phyloP scores from a whole-genome alignment of 1,284 basidiomycete genomes.

The Trichosporon faecale region DNA sequence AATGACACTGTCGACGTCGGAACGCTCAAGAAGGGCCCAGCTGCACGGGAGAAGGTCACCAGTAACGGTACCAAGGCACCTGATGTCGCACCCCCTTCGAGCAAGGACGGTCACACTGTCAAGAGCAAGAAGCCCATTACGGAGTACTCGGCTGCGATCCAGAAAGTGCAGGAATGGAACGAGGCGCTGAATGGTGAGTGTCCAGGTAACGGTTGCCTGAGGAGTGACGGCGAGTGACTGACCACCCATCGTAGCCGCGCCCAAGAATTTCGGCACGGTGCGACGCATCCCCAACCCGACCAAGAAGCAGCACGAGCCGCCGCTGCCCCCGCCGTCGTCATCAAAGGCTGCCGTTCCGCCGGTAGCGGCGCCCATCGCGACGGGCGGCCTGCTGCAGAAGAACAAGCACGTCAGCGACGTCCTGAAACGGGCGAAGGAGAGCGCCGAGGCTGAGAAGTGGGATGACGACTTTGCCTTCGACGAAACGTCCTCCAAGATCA shows the following conservation, averaged over 20 bases:
- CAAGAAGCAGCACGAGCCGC: constrained; percentile 10
- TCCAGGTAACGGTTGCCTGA: background rate
- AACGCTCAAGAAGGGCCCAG: constrained; percentile 4
- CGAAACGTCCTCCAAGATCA: constrained; percentile 54
- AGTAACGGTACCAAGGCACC: constrained; percentile 50
- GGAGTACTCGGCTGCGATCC: constrained; percentile 87
- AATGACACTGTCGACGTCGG: background rate
- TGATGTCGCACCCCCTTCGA: constrained; percentile 1
- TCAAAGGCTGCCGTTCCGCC: background rate
- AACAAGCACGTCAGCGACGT: constrained; percentile 70
- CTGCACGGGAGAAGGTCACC: constrained; percentile 1
- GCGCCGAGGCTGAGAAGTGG: constrained; percentile 31
- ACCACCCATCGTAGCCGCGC: constrained; percentile 52
- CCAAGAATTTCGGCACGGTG: constrained; percentile 48
- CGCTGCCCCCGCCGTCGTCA: background rate
- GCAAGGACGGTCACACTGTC: constrained; percentile 46
- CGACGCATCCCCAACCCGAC: constrained; percentile 17
- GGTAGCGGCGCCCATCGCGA: constrained; percentile 7
- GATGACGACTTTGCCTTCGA: constrained; percentile 99
- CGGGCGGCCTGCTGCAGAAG: constrained; percentile 39
- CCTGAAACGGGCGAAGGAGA: constrained; percentile 38
- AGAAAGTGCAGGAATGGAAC: constrained; percentile 97
- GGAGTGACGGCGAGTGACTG: background rate
- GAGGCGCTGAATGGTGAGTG: constrained; percentile 82
- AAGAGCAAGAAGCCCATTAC: constrained; percentile 60